These are phyloP conservation scores for Ballota nigra DNA, from an alignment of 257 asterid genomes.

Conservation along the genomic window DNA sequence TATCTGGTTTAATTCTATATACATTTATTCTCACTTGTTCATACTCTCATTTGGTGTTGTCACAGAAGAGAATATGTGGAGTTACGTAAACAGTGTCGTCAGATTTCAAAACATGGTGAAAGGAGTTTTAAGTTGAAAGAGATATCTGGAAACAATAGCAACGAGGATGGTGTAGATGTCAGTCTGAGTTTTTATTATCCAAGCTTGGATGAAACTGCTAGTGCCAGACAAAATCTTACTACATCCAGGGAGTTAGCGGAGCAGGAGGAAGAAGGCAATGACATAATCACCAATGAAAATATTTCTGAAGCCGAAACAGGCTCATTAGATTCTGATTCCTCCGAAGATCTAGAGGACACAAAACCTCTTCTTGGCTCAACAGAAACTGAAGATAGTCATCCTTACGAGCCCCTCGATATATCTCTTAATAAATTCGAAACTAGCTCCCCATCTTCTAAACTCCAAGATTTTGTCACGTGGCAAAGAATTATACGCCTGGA, in stretches of 20 bases:
- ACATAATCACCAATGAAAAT: too few relatives aligned
- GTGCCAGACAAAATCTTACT: constrained; percentile 30
- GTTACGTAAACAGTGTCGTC: constrained; percentile 65
- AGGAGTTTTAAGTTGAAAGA: constrained; percentile 47
- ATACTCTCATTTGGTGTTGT: constrained; percentile 15
- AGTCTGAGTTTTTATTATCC: constrained; percentile 49
- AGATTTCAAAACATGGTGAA: constrained; percentile 43
- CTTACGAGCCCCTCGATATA: constrained; percentile 30
- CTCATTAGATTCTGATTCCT: constrained; percentile 45
- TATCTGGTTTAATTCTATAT: not conserved
- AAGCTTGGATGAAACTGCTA: constrained; percentile 44
- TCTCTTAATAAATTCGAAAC: constrained; percentile 33
- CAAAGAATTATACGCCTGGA: constrained; percentile 89
- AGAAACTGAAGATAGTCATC: constrained; percentile 36
- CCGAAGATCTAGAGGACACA: constrained; percentile 53
- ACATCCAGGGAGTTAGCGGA: constrained; percentile 34
- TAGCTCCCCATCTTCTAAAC: constrained; percentile 28
- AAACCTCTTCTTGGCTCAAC: constrained; percentile 46
- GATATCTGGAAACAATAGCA: constrained; percentile 39
- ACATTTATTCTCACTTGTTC: constrained; percentile 1
- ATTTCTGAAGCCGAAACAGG: too few relatives aligned
- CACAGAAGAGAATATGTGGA: constrained; percentile 63
- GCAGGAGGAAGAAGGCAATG: constrained; percentile 40
- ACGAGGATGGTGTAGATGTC: constrained; percentile 46
- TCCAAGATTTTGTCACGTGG: constrained; percentile 78